Base-by-base conservation (phyloP, 805 yeast genomes). In the Barnettozyma vustinii region DNA sequence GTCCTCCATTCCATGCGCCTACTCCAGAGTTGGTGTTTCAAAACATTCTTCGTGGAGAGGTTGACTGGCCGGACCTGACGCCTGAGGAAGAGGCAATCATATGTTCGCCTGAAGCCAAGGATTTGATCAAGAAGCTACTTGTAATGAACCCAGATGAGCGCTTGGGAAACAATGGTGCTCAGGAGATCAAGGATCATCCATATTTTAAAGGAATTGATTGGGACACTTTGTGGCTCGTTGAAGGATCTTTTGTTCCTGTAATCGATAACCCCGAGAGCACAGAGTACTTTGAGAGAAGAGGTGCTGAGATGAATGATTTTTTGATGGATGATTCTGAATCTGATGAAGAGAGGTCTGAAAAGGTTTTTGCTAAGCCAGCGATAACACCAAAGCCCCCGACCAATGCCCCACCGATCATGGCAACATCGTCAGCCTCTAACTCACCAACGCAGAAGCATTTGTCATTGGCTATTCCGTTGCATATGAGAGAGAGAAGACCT, bases 1-100 rank as follows among this genome's bases (percentile, higher is more conserved):
- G 81, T 63, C 97, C 99, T 1, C 99, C 99, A 2, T 94, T 94
- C 65, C 94, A 87, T 64, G 96, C 86, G 1, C 71, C 72, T 5
- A 75, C 89, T 1, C 94, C 97, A 0, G 87, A 84, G 39, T 70
- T 74, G 51, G 96, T 94, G 0, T 94, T 94, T 63, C 78, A 81
- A 47, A 90, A 90, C 54, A 92, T 95, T 44, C 69, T 90, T 47
- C 73, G 67, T 18, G 83, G 92, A 4, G 73, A 72, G 0, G 86
- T 92, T 39, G 84, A 84, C 50, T 94, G 98, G 98, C 98, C 97
- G 0, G 70, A 74, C 1, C 66, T 86, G 35, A 62, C 79, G 1
- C 72, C 71, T 10, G 63, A 63, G 25, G 83, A 76, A 37, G 86
- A 83, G 52, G 74, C 74, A 44, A 70, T 72, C 40, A 72, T 74